Percentiles rank a stretch among this genome's conserved stretches.
Evolutionary conservation across 257 asterid species (phyloP).

Genomic region (Fraxinus quadrangulata): DNA sequence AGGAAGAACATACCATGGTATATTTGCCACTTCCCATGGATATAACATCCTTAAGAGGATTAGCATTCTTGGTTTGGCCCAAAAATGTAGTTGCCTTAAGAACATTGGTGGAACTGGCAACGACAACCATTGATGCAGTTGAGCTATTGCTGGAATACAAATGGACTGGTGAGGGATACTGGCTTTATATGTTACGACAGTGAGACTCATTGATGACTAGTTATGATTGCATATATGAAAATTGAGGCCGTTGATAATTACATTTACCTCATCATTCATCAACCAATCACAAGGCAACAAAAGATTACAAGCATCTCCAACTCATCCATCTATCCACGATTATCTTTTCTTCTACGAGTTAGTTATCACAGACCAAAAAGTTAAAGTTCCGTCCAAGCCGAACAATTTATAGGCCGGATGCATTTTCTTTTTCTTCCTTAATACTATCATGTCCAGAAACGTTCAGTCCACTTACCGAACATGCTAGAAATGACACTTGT

Average conservation of each 20-base stretch:
- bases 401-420: no score
- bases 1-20: conserved; percentile 50
- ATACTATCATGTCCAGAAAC: no score
- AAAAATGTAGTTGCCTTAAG: conserved; percentile 73
- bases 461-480: neutral
- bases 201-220: conserved; percentile 44
- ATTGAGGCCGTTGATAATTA: conserved; percentile 50
- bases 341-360: neutral
- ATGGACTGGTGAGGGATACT: neutral
- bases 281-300: conserved; percentile 52
- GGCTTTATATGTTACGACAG: conserved; percentile 24
- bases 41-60: conserved; percentile 61
- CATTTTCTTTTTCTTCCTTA: no score
- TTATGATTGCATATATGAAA: conserved; percentile 35
- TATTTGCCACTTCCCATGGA: conserved; percentile 59
- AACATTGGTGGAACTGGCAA: conserved; percentile 58
- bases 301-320: conserved; percentile 50
- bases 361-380: no score
- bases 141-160: conserved; percentile 13
- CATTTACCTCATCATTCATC: conserved; percentile 6
- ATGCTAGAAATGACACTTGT: neutral
- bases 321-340: conserved; percentile 60
- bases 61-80: conserved; percentile 65
- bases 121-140: conserved; percentile 56
- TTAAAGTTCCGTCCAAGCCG: no score